These are phyloP conservation scores for Citrus australasica DNA, from an alignment of 345 rosid species.

Conservation along the genomic window DNA sequence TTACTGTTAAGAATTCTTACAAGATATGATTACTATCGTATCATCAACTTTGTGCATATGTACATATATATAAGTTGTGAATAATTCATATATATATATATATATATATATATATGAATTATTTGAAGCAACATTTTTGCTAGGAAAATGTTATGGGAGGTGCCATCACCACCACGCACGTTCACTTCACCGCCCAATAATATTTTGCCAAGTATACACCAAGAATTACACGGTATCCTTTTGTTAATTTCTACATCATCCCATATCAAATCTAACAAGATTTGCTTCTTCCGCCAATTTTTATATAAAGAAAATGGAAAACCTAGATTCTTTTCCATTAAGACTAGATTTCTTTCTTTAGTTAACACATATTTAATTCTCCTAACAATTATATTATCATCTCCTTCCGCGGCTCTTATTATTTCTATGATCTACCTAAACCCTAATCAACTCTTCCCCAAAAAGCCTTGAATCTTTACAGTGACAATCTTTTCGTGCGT, in stretches of 20 bases:
- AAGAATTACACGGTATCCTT: no score
- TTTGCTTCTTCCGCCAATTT: neutral
- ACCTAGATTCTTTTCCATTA: constrained; percentile 15
- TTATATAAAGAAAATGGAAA: neutral
- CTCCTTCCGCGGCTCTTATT: constrained; percentile 17
- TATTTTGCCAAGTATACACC: no score
- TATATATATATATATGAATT: no score
- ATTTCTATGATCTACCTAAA: constrained; percentile 51
- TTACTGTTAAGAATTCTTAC: no score
- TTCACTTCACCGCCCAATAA: no score
- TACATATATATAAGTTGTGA: no score
- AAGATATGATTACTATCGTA: no score
- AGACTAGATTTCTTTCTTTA: constrained; percentile 4
- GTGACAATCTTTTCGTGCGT: constrained; percentile 37
- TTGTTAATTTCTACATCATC: neutral
- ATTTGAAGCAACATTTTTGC: no score
- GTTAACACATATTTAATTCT: neutral
- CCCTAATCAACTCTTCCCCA: constrained; percentile 34
- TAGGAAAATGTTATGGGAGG: no score
- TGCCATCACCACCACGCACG: no score
- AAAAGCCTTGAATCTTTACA: constrained; percentile 2
- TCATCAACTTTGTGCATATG: no score
- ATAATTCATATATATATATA: no score
- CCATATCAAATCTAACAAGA: neutral
- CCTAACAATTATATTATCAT: neutral